Base-by-base conservation (phyloP, 176 grass and related monocot species). In the Oryza meyeriana region DNA sequence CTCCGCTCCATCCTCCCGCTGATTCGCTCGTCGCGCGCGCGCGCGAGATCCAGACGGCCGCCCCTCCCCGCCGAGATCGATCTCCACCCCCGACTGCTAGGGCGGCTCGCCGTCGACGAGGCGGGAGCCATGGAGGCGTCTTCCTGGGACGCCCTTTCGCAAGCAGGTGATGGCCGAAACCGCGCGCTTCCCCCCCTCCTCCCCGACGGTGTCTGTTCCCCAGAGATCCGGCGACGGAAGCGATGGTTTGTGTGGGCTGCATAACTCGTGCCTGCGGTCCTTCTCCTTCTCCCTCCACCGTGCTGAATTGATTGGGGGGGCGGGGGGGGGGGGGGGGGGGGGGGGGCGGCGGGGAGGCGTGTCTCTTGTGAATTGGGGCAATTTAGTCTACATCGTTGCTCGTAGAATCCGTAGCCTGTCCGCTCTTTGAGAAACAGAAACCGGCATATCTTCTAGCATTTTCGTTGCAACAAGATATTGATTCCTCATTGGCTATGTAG, bases 141-240 rank as follows among this genome's bases (percentile, higher is more conserved):
- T 69, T 93, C 95, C 17, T 98, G 92, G 95, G 95, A 98, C 92
- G 87, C 92, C 86, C 90, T 98, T 98, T 86, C 95, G 95, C 82
- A 98, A 98, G 86, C 95, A 98, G 95, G 95, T 98, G 67, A 69
- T 34, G 12, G 4, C 8, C 29, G 24, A 17, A 18, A 25, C 58
- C 24, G 12, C 63, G 10, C 41, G 63, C 30, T 0, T 32, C 42
- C 16, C 29, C 4, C 31, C 1, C 26, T 0, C 17, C 10, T 18
- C 62, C 17, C 39, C 14, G 40, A 30, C 40, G 59, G 4, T 17
- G 9, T 26, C 55, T 45, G 38, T 10, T 50, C 31, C 40, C 59
- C 30, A 16, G 61, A 83, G 81, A 83, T 83, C 81, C 26, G 81
- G 3, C 13, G 39, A 20, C 39, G 38, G 14, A n/a, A 39, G 47